Conservation (phyloP, 2,329 filamentous ascomycete genomes). For the Aspergillus calidoustus region DNA sequence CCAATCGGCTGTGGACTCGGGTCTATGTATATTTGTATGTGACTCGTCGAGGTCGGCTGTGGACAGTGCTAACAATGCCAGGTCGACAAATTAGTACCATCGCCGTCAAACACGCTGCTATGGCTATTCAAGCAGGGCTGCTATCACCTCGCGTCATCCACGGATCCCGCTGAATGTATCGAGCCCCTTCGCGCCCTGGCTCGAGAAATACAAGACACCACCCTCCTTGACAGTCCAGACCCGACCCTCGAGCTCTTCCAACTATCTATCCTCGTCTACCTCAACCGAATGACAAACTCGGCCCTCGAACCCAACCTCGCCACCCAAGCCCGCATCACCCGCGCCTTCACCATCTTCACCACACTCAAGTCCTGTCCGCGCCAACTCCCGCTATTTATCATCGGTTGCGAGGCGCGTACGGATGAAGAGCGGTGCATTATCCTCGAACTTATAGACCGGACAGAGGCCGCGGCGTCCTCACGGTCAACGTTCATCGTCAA, state of each 20-base stretch:
- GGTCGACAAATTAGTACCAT: background rate
- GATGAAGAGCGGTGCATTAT: slow-evolving; percentile 13
- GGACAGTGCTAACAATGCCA: background rate
- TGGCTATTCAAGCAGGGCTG: background rate
- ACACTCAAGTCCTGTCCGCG: slow-evolving; percentile 8
- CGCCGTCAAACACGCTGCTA: background rate
- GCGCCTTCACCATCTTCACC: slow-evolving; percentile 6
- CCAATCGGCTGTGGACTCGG: background rate
- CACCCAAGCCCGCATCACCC: slow-evolving; percentile 1
- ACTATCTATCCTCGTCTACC: slow-evolving; percentile 13
- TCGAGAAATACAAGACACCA: slow-evolving; percentile 1
- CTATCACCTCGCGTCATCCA: background rate
- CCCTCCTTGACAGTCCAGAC: background rate
- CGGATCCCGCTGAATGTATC: background rate
- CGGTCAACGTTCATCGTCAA: slow-evolving; percentile 8
- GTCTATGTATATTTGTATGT: background rate
- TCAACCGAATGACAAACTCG: slow-evolving; percentile 6
- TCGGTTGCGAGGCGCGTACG: slow-evolving; percentile 15
- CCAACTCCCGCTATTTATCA: slow-evolving; percentile 18
- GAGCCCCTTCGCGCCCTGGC: background rate
- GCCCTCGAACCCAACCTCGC: slow-evolving; percentile 2
- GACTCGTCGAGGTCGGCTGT: background rate
- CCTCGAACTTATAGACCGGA: slow-evolving; percentile 15
- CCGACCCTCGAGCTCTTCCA: slow-evolving; percentile 10
- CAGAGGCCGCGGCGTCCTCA: slow-evolving; percentile 7